Percentiles rank a stretch among this genome's conserved stretches.
Evolutionary conservation across 495 filamentous ascomycete species (phyloP).

Genomic region (Pseudomonodictys pantanalensis): DNA sequence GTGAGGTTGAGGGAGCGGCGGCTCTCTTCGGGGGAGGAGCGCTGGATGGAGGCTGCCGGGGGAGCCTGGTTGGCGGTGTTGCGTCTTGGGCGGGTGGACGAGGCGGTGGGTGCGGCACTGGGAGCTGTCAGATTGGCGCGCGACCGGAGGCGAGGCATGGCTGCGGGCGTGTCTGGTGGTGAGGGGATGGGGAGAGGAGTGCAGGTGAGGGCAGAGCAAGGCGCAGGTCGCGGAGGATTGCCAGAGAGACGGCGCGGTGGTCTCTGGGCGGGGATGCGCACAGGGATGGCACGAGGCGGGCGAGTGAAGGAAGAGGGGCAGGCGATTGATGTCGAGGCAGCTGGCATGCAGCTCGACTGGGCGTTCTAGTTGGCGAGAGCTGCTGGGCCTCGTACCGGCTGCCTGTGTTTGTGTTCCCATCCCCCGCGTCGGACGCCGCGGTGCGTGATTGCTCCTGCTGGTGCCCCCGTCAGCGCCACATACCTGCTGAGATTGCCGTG

Average conservation of each 20-base stretch:
- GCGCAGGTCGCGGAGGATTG: conserved; percentile 7
- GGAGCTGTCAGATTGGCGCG: conserved; percentile 45
- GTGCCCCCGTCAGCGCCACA: conserved; percentile 22
- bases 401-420: conserved; percentile 25
- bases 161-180: not conserved
- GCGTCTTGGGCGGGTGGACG: conserved; percentile 37
- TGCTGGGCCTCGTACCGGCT: too few species aligned
- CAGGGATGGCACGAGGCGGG: conserved; percentile 17
- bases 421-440: conserved; percentile 7
- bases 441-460: conserved; percentile 1
- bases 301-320: conserved; percentile 10
- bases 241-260: not conserved
- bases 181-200: conserved; percentile 1
- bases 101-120: conserved; percentile 39
- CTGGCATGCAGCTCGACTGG: conserved; percentile 2
- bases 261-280: conserved; percentile 1
- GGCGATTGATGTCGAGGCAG: conserved; percentile 8
- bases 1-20: conserved; percentile 71
- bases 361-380: conserved; percentile 23
- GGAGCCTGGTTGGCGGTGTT: conserved; percentile 41
- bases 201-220: conserved; percentile 12
- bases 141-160: conserved; percentile 54
- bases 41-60: conserved; percentile 49
- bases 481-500: conserved; percentile 31
- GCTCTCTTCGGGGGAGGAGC: conserved; percentile 53